Percentiles rank a stretch among this genome's conserved stretches.
Conservation (phyloP, 2,329 filamentous ascomycete species). For the Xylaria sp. region DNA sequence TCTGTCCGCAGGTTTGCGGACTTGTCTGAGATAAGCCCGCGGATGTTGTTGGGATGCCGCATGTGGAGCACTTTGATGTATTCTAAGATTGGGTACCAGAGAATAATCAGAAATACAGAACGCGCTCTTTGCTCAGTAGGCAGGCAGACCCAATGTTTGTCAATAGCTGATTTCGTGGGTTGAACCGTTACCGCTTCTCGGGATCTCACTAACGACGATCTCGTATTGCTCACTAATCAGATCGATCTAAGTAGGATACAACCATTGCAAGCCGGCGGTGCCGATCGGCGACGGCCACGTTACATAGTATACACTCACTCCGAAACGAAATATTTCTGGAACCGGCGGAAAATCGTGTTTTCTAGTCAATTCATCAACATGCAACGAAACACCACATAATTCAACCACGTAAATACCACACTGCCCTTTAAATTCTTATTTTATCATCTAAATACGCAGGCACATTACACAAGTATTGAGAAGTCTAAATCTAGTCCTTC, state of each 20-base stretch:
- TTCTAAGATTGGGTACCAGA: not conserved
- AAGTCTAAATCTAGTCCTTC: no score
- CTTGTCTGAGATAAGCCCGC: not conserved
- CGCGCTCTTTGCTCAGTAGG: not conserved
- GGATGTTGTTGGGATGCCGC: not conserved
- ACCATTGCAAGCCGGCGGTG: not conserved
- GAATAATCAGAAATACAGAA: not conserved
- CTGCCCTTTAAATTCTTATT: no score
- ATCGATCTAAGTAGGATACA: not conserved
- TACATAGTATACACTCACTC: no score
- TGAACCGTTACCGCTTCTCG: no score
- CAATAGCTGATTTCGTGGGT: not conserved
- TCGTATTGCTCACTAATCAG: not conserved
- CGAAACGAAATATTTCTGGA: no score
- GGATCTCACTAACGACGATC: not conserved
- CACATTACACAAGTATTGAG: no score
- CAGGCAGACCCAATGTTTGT: no score
- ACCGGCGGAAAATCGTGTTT: no score
- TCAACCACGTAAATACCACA: no score
- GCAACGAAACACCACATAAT: no score
- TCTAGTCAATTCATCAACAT: no score
- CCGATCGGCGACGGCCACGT: not conserved
- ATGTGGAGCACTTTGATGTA: not conserved
- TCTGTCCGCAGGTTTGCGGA: slow-evolving; percentile 15
- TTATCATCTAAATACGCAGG: no score